Conservation (phyloP, 805 yeast genomes). For the Starmerella ratchasimensis region DNA sequence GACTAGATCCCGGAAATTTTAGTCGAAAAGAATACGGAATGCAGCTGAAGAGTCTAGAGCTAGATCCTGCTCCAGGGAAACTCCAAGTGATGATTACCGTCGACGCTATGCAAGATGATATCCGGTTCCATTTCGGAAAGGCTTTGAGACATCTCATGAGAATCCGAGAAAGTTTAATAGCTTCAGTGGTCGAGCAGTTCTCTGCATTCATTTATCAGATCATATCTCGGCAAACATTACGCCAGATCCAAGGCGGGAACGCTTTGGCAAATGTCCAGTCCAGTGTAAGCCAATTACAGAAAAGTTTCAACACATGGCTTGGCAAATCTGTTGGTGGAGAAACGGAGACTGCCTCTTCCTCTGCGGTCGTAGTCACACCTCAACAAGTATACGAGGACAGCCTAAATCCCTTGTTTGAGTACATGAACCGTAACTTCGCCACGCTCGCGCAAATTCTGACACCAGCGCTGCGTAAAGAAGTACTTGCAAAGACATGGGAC, state of each 20-base stretch:
- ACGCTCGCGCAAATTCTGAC: conserved; percentile 50
- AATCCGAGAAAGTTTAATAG: conserved; percentile 51
- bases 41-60: conserved; percentile 41
- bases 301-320: conserved; percentile 24
- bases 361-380: not conserved
- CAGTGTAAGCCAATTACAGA: conserved; percentile 21
- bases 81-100: conserved; percentile 53
- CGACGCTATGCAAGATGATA: conserved; percentile 70
- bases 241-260: conserved; percentile 30
- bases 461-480: conserved; percentile 40
- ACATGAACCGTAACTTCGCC: conserved; percentile 52
- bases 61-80: conserved; percentile 51
- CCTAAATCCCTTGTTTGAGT: conserved; percentile 59
- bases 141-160: conserved; percentile 53
- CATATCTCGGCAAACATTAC: conserved; percentile 43
- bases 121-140: conserved; percentile 66
- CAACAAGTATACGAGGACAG: conserved; percentile 38
- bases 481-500: conserved; percentile 73
- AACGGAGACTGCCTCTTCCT: not conserved
- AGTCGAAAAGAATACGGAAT: conserved; percentile 48
- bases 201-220: conserved; percentile 46
- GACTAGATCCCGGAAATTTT: conserved; percentile 48
- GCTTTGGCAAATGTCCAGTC: conserved; percentile 14
- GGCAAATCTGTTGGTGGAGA: conserved; percentile 13
- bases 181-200: conserved; percentile 60